Evolutionary conservation across 2,329 filamentous ascomycete genomes (phyloP).

Genomic region (Cordyceps fumosorosea): DNA sequence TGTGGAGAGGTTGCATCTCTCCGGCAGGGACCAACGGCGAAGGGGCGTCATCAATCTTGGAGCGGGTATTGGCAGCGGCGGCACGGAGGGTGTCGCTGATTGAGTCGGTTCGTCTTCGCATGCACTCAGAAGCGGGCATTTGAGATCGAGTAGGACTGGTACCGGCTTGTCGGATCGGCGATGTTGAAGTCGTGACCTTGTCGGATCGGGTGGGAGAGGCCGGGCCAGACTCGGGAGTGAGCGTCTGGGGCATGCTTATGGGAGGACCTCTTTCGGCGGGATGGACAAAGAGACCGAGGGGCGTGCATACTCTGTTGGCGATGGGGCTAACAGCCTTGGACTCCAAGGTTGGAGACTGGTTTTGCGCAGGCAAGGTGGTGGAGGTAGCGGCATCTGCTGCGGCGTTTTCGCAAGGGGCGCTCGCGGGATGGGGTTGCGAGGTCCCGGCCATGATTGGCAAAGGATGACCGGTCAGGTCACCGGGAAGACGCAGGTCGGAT

Average conservation of each 20-base stretch:
- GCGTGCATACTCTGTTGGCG: constrained; percentile 17
- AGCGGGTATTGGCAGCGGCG: not conserved
- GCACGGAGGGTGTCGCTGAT: constrained; percentile 1
- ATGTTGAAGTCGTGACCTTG: not conserved
- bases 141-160: not conserved
- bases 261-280: constrained; percentile 4
- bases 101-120: constrained; percentile 6
- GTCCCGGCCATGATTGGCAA: constrained; percentile 1
- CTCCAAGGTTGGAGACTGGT: not conserved
- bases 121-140: not conserved
- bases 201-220: not conserved
- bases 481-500: not conserved
- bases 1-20: constrained; percentile 23
- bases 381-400: not conserved
- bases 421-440: not conserved
- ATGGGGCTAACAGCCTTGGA: constrained; percentile 13
- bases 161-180: not conserved
- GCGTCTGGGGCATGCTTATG: constrained; percentile 8
- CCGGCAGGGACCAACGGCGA: constrained; percentile 7
- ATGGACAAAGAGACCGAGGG: constrained; percentile 17
- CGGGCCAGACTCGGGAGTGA: constrained; percentile 11
- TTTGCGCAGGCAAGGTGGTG: not conserved
- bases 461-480: constrained; percentile 1
- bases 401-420: not conserved
- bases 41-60: not conserved